Evolutionary conservation across 2,329 filamentous ascomycete species (phyloP), one percentile per base, ranked within the genome.

Genomic region (Malbranchea cinnamomea): DNA sequence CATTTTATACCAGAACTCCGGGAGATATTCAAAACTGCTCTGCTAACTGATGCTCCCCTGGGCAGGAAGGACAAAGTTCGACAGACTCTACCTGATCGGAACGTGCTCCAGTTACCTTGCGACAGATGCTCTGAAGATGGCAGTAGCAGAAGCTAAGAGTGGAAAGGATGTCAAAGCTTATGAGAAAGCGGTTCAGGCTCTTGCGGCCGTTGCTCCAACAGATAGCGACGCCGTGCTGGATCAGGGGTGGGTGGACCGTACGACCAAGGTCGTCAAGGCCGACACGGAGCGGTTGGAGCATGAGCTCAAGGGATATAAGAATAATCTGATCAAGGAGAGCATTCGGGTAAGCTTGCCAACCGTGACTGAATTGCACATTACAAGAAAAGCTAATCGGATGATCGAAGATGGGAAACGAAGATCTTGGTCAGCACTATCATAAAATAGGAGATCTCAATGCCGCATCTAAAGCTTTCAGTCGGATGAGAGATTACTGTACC

Each of bases 321-420:
- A 94, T 50, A 98, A 95, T 46, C 60, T 95, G 24, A 84, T 98
- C 45, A 93, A 94, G 52, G 89, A 98, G 59, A 94, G 84, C 59
- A 93, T 95, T 46, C 62, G 85, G 42, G 84, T 91, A 63, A 33
- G 68, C 47, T 23, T 31, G n/a, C n/a, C n/a, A n/a, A n/a, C n/a
- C n/a, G n/a, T n/a, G n/a, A 18, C 18, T 4, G 23, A 12, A 14
- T 15, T 25, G 20, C 4, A 8, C 30, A 18, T 3, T 7, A 11
- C 6, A 12, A 10, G 18, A 12, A 14, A 14, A 11, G 17, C 20
- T 4, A 22, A 15, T 20, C 8, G n/a, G n/a, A n/a, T n/a, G n/a
- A n/a, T 11, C 25, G 11, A 42, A 92, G 81, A 94, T 95, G 74
- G 87, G 83, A 25, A 80, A 94, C 45, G 84, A 94, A 53, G 89